These are phyloP conservation scores for Pythium monospermum DNA, from an alignment of 352 stramenopile genomes.

Conservation along the genomic window DNA sequence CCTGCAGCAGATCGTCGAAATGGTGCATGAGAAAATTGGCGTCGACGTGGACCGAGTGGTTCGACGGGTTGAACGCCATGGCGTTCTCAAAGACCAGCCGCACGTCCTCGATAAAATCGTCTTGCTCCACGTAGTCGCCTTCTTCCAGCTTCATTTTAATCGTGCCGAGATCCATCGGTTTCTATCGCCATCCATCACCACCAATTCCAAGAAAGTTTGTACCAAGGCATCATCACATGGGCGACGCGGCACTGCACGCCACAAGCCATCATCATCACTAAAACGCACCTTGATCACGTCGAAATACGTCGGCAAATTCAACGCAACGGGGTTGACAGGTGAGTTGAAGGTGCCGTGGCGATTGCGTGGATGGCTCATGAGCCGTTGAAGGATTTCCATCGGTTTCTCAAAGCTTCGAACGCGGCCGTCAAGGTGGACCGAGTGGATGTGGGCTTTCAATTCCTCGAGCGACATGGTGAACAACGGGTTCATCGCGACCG, in stretches of 20 bases:
- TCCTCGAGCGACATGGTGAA: constrained; percentile 52
- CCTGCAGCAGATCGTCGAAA: constrained; percentile 62
- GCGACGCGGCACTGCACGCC: background rate
- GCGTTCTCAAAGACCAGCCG: constrained; percentile 89
- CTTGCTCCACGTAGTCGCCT: constrained; percentile 78
- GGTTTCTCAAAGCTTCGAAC: constrained; percentile 64
- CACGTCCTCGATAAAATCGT: constrained; percentile 77
- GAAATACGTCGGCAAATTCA: constrained; percentile 69
- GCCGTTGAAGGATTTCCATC: constrained; percentile 56
- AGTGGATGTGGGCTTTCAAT: constrained; percentile 59
- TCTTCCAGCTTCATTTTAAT: constrained; percentile 77
- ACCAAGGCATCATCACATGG: background rate
- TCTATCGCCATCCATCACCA: constrained; percentile 18
- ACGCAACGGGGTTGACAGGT: constrained; percentile 63
- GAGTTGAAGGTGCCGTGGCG: constrained; percentile 66
- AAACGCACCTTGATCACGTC: constrained; percentile 45
- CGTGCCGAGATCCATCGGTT: constrained; percentile 91
- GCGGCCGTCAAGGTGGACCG: constrained; percentile 53
- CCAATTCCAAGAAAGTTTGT: background rate
- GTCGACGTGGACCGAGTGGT: constrained; percentile 75
- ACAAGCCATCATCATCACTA: constrained; percentile 1
- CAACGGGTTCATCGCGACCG: constrained; percentile 33
- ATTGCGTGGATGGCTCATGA: constrained; percentile 75
- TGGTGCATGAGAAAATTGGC: constrained; percentile 49
- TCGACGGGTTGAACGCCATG: constrained; percentile 78